A percentile compares a stretch with the other conserved stretches of the same genome.
phyloP scores from a whole-genome alignment of 345 rosid species.

The Pelargonium nanum region DNA sequence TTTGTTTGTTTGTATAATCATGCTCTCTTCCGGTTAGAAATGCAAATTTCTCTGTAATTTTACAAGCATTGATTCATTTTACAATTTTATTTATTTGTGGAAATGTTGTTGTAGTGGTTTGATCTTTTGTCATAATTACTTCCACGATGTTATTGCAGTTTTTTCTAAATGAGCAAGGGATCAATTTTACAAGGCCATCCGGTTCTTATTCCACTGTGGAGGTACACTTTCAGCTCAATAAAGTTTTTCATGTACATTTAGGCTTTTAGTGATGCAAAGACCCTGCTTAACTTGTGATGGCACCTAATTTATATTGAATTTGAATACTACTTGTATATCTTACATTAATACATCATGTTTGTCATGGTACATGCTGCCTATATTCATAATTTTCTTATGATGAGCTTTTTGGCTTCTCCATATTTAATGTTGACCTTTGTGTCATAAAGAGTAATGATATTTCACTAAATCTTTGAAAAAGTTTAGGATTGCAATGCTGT shows the following conservation, averaged over 20 bases:
- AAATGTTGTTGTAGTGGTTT: background rate
- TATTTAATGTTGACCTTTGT: background rate
- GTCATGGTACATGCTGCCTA: background rate
- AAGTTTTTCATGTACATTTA: background rate
- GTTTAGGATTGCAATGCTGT: background rate
- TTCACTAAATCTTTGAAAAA: background rate
- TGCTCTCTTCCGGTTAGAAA: background rate
- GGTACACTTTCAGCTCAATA: slow-evolving; percentile 14
- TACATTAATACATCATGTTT: background rate
- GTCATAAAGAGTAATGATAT: background rate
- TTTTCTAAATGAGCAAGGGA: slow-evolving; percentile 15
- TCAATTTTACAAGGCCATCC: slow-evolving; percentile 19
- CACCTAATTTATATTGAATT: background rate
- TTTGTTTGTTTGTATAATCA: background rate
- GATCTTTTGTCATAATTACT: background rate
- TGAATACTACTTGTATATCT: too few relatives aligned
- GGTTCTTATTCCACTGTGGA: slow-evolving; percentile 22
- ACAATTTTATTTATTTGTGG: background rate
- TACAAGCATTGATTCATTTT: background rate
- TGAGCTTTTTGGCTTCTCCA: background rate
- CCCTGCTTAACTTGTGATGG: background rate
- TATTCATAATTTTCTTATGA: background rate
- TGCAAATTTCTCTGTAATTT: background rate
- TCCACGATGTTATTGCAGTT: slow-evolving; percentile 1
- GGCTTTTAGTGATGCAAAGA: background rate